Evolutionary conservation across 768 basidiomycete genomes (phyloP).

Genomic region (Terana coerulea): DNA sequence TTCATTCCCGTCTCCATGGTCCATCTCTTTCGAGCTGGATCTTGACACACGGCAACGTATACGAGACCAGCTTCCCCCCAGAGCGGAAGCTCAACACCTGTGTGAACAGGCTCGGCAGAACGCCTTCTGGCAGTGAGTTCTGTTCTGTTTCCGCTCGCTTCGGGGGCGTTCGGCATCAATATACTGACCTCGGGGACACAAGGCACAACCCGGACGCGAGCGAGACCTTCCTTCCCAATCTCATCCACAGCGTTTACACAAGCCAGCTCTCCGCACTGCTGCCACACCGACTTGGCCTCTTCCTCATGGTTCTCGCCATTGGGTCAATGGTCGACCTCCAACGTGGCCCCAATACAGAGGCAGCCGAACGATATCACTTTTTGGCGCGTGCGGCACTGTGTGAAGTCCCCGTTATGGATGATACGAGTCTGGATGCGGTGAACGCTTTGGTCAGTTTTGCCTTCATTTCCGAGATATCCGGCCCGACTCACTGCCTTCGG

Average conservation of each 20-base stretch:
- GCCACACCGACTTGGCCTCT: slow-evolving; percentile 61
- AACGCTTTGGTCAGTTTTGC: slow-evolving; percentile 51
- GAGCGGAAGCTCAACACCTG: slow-evolving; percentile 52
- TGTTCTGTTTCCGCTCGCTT: slow-evolving; percentile 9
- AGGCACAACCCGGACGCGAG: slow-evolving; percentile 70
- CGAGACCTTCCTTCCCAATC: slow-evolving; percentile 65
- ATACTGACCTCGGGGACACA: slow-evolving; percentile 2
- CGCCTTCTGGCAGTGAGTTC: slow-evolving; percentile 69
- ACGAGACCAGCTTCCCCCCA: slow-evolving; percentile 57
- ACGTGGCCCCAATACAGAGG: slow-evolving; percentile 43
- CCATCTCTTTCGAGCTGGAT: slow-evolving; percentile 39
- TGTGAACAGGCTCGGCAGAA: slow-evolving; percentile 64
- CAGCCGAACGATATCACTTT: slow-evolving; percentile 56
- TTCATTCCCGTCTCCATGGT: slow-evolving; percentile 69
- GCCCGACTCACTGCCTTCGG: neutral
- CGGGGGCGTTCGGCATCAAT: slow-evolving; percentile 14
- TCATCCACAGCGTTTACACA: slow-evolving; percentile 64
- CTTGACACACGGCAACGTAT: slow-evolving; percentile 61
- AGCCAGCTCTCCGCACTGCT: slow-evolving; percentile 56
- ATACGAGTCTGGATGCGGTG: slow-evolving; percentile 69
- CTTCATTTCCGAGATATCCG: neutral
- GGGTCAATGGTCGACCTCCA: slow-evolving; percentile 66
- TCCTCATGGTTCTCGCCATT: slow-evolving; percentile 71
- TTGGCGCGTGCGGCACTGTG: slow-evolving; percentile 59
- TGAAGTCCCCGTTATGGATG: slow-evolving; percentile 72